Percentiles rank a stretch among this genome's conserved stretches.
Conservation (phyloP, 2,329 filamentous ascomycete genomes). For the Fusarium devonianum region DNA sequence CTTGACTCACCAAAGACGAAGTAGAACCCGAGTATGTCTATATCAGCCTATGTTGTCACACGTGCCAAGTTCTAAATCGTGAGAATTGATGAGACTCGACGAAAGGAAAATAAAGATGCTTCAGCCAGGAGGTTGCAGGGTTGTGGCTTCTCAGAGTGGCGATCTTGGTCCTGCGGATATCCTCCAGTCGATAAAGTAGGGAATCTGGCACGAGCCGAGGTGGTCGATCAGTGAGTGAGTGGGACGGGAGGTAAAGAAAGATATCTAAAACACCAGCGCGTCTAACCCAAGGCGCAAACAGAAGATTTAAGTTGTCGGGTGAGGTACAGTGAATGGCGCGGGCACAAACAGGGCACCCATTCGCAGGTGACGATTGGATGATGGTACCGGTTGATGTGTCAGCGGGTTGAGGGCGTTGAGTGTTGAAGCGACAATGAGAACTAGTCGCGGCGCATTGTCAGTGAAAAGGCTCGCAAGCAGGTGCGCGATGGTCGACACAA, state of each 20-base stretch:
- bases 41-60: conserved; percentile 35
- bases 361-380: conserved; percentile 32
- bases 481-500: conserved; percentile 38
- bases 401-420: conserved; percentile 24
- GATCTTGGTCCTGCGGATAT: conserved; percentile 30
- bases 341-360: conserved; percentile 37
- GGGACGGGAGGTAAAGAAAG: conserved; percentile 29
- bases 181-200: conserved; percentile 31
- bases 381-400: conserved; percentile 9
- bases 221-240: conserved; percentile 42
- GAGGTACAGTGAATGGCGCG: conserved; percentile 26
- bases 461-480: conserved; percentile 40
- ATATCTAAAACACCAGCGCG: conserved; percentile 51
- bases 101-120: conserved; percentile 25
- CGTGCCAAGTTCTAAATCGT: conserved; percentile 42
- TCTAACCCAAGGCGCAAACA: conserved; percentile 49
- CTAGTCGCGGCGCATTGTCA: conserved; percentile 48
- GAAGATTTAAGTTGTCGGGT: conserved; percentile 38
- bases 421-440: conserved; percentile 37
- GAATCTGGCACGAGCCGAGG: conserved; percentile 30
- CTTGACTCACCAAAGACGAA: conserved; percentile 36
- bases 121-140: conserved; percentile 17
- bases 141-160: conserved; percentile 34
- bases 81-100: conserved; percentile 36
- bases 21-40: conserved; percentile 42